These are phyloP conservation scores for Pulveroboletus sp. DNA, from an alignment of 768 basidiomycete genomes.

Conservation along the genomic window DNA sequence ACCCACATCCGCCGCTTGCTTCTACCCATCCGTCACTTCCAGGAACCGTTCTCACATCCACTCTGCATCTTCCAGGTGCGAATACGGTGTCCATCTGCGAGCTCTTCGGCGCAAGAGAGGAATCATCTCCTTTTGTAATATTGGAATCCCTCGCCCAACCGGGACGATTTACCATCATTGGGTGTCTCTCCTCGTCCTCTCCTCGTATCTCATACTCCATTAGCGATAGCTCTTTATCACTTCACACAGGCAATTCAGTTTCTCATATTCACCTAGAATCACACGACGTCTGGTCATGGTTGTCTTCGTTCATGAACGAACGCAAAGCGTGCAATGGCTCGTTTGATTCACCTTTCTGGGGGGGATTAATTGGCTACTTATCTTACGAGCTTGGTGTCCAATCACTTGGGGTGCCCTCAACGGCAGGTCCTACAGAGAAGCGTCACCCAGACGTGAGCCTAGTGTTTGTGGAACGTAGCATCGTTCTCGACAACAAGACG, in stretches of 20 bases:
- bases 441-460: conserved; percentile 70
- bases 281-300: conserved; percentile 71
- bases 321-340: conserved; percentile 45
- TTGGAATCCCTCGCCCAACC: conserved; percentile 76
- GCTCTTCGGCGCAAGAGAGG: conserved; percentile 52
- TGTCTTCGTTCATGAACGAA: conserved; percentile 61
- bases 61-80: conserved; percentile 41
- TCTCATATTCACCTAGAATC: conserved; percentile 41
- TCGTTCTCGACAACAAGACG: conserved; percentile 57
- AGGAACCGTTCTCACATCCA: conserved; percentile 34
- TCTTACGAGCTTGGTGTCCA: conserved; percentile 76
- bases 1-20: conserved; percentile 25
- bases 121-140: conserved; percentile 58
- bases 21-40: conserved; percentile 14
- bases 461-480: conserved; percentile 72
- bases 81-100: conserved; percentile 52
- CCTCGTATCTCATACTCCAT: conserved; percentile 55
- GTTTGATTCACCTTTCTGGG: conserved; percentile 71
- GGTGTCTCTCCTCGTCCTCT: conserved; percentile 49
- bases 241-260: conserved; percentile 36
- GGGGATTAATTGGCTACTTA: conserved; percentile 71
- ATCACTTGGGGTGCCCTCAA: conserved; percentile 44
- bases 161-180: conserved; percentile 71
- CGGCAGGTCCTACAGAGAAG: conserved; percentile 22
- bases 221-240: conserved; percentile 43